These are phyloP conservation scores for Pythium utonaiense DNA, from an alignment of 352 stramenopile genomes.

Conservation along the genomic window DNA sequence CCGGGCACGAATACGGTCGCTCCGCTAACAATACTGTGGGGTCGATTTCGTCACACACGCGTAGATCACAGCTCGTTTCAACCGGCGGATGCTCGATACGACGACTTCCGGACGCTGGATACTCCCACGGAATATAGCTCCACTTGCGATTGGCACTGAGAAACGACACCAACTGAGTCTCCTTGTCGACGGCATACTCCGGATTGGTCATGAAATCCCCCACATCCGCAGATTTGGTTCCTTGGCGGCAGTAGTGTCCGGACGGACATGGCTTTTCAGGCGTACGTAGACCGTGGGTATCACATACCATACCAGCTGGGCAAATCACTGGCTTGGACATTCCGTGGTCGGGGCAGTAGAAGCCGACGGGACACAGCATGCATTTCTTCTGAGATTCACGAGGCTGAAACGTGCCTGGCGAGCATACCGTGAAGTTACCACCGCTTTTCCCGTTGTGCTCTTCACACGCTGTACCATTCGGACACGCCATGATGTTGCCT, in stretches of 20 bases:
- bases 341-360: constrained; percentile 91
- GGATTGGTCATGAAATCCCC: constrained; percentile 57
- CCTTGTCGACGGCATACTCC: constrained; percentile 55
- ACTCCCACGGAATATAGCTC: constrained; percentile 38
- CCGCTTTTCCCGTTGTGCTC: constrained; percentile 17
- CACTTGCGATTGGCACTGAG: constrained; percentile 44
- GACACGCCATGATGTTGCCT: constrained; percentile 57
- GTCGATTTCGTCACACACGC: constrained; percentile 48
- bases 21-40: constrained; percentile 64
- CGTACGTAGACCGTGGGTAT: constrained; percentile 77
- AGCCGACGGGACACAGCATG: constrained; percentile 92
- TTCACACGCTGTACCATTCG: constrained; percentile 87
- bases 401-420: constrained; percentile 92
- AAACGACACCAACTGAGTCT: constrained; percentile 67
- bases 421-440: constrained; percentile 93
- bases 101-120: constrained; percentile 51
- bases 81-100: constrained; percentile 63
- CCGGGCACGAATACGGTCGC: constrained; percentile 91
- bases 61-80: constrained; percentile 39
- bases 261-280: constrained; percentile 84
- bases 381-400: constrained; percentile 72
- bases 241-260: constrained; percentile 92
- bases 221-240: constrained; percentile 87
- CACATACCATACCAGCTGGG: constrained; percentile 91
- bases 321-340: constrained; percentile 89